phyloP scores from a whole-genome alignment of 2,329 filamentous ascomycete species.

The Paracoccidioides lutzii region DNA sequence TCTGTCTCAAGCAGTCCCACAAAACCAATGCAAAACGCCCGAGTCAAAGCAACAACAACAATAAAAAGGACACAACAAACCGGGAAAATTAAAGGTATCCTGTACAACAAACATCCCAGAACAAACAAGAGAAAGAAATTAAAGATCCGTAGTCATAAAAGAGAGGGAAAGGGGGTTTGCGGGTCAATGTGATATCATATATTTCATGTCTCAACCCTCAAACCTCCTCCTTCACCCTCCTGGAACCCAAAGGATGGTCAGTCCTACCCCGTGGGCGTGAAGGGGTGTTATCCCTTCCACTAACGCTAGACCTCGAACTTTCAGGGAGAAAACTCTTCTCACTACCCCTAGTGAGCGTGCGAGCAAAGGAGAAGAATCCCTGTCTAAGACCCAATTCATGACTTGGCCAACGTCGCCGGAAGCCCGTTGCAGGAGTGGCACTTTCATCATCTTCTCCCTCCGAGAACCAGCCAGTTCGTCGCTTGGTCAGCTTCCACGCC shows the following conservation, averaged over 20 bases:
- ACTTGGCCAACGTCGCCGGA: slow-evolving; percentile 13
- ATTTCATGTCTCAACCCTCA: neutral
- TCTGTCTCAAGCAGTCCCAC: too few relatives aligned
- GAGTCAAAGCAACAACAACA: too few relatives aligned
- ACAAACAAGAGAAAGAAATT: neutral
- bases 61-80: too few relatives aligned
- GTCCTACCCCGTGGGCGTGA: neutral
- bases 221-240: slow-evolving; percentile 3
- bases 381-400: slow-evolving; percentile 18
- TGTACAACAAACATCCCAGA: too few relatives aligned
- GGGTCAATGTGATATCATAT: neutral
- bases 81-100: too few relatives aligned
- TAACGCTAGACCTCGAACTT: slow-evolving; percentile 5
- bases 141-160: neutral
- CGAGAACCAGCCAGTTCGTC: slow-evolving; percentile 23
- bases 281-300: neutral
- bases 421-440: slow-evolving; percentile 10
- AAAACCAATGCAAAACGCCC: too few relatives aligned
- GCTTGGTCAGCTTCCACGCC: slow-evolving; percentile 47
- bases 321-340: slow-evolving; percentile 14
- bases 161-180: too few relatives aligned
- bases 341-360: slow-evolving; percentile 17
- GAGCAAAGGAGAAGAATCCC: slow-evolving; percentile 22
- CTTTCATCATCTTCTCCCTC: slow-evolving; percentile 19
- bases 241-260: neutral